Percentiles rank a stretch among this genome's conserved stretches.
phyloP scores from a whole-genome alignment of 2,329 filamentous ascomycete genomes.

The Xylariales sp. region DNA sequence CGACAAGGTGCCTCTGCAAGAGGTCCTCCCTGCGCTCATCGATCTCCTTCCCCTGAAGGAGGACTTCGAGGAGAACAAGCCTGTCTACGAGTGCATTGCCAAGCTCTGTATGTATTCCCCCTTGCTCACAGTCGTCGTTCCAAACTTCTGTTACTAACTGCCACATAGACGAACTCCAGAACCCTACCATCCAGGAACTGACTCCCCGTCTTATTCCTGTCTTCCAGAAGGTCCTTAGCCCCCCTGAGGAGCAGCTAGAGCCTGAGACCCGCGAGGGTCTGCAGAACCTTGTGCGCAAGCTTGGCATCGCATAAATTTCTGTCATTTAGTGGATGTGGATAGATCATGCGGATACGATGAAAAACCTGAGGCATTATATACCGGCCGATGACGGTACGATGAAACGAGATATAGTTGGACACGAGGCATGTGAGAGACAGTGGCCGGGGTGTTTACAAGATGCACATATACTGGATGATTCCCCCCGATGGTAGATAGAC shows the following conservation, averaged over 20 bases:
- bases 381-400: conserved; percentile 7
- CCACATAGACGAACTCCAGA: conserved; percentile 56
- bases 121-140: not conserved
- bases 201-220: conserved; percentile 66
- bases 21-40: conserved; percentile 78
- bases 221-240: conserved; percentile 68
- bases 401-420: conserved; percentile 5
- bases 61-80: conserved; percentile 95
- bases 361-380: conserved; percentile 8
- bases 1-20: conserved; percentile 72
- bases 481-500: conserved; percentile 21
- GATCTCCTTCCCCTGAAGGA: conserved; percentile 81
- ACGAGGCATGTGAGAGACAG: conserved; percentile 1
- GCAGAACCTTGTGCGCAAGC: conserved; percentile 51
- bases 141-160: conserved; percentile 10
- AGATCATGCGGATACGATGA: conserved; percentile 11
- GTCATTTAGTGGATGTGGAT: not conserved
- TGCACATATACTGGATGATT: conserved; percentile 19
- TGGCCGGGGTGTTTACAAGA: not conserved
- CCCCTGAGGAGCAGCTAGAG: conserved; percentile 72
- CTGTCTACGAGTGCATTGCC: conserved; percentile 86
- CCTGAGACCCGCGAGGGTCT: conserved; percentile 65
- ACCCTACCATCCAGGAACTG: conserved; percentile 64
- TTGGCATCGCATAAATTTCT: conserved; percentile 11
- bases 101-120: conserved; percentile 64